Evolutionary conservation across 2,329 filamentous ascomycete genomes (phyloP), one percentile per base, ranked within the genome.

Genomic region (Colletotrichum plurivorum): DNA sequence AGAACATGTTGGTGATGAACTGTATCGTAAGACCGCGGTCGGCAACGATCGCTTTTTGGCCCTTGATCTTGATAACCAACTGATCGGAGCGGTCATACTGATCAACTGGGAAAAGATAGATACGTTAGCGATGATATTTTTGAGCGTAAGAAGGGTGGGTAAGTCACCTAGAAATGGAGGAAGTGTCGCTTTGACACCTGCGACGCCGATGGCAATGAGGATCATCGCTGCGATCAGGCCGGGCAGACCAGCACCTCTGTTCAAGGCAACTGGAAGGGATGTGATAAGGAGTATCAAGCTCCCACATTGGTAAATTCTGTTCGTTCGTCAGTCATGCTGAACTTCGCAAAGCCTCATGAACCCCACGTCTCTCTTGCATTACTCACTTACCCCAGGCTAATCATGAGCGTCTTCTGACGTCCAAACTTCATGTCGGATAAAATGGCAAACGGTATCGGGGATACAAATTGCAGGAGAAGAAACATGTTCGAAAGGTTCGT

Each of bases 1-100:
- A 91, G 80, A 90, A 92, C 71, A 90, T 85, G 84, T 85, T 89
- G 80, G 89, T 90, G 55, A 90, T 84, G 45, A 85, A 83, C 72
- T 89, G 85, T 51, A 88, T 83, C 2, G 88, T 90, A 58, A 88
- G 78, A 10, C 83, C 78, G 0, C 87, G 86, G 72, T 90, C 87
- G n/a, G n/a, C 46, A 16, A 89, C 81, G 66, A 90, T 82, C 51
- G 89, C 84, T 84, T 75, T 48, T 73, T 73, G 58, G 81, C 62
- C 72, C 3, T 70, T 58, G 53, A 67, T 72, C 7, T 63, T 71
- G 5, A 49, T 45, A 10, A 63, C 46, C 4, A 75, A 12, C n/a
- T 58, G 80, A 76, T 83, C 58, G 84, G 81, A 60, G 83, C 84
- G 71, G 12, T 43, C 41, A n/a, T 89, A 87, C 76, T 90, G 88